Evolutionary conservation across 2,329 filamentous ascomycete genomes (phyloP), one percentile per base, ranked within the genome.

Genomic region (Epicoccum nigrum): DNA sequence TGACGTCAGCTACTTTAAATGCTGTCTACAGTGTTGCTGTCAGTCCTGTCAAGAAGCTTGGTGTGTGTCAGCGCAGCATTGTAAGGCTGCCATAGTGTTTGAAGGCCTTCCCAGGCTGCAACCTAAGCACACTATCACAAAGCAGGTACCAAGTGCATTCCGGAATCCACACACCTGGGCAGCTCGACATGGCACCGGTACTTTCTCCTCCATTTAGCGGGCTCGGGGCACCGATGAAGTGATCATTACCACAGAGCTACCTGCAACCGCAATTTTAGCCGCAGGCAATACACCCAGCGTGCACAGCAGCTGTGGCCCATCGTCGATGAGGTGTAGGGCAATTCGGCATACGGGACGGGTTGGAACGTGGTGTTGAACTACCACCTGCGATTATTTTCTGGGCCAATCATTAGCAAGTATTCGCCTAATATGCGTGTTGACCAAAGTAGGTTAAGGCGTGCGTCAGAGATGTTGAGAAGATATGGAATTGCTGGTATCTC

Each of bases 391-490:
- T 7, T n/a, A 2, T 7, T 7, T 38, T 30, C 48, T 46, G 17
- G 11, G 11, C 49, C 19, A 46, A 15, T 51, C 12, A 9, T 52
- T 32, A 52, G 49, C 38, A n/a, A 8, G 9, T 21, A 2, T 19
- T 9, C 8, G 8, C 20, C 1, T 25, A 4, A 16, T 38, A 13
- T n/a, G 27, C 16, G n/a, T 25, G 17, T 16, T 9, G 15, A 41
- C 32, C 15, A 13, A 8, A 34, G 31, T 27, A 23, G 32, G 37
- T 42, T 38, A 28, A 4, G 1, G 42, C 44, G 15, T 44, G 21
- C 42, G 53, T 64, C 60, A 65, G 58, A 46, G 41, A 51, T 25
- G 38, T 57, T 62, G 63, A 66, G 63, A 66, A 66, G 63, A 66
- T 66, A 32, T 55, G 50, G 27, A 44, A 33, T 60, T 57, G 60